Percentiles rank a stretch among this genome's conserved stretches.
These are phyloP conservation scores for Didymosphaeria variabile DNA, from an alignment of 2,329 filamentous ascomycete species.

Conservation along the genomic window DNA sequence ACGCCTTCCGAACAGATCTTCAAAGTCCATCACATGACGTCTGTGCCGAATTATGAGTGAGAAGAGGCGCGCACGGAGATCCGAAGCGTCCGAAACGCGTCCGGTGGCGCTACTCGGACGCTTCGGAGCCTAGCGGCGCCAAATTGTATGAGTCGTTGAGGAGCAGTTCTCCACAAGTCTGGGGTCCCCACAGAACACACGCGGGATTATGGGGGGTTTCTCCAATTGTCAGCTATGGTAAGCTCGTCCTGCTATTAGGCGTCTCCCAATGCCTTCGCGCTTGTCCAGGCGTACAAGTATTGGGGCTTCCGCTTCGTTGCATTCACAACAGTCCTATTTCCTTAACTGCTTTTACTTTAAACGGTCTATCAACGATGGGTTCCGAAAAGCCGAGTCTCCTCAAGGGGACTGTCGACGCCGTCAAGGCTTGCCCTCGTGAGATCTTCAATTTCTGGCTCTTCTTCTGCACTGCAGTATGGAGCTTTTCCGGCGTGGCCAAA, in stretches of 20 bases:
- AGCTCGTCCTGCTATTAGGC: not conserved
- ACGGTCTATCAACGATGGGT: constrained; percentile 2
- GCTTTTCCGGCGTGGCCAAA: constrained; percentile 23
- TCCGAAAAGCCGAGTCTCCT: constrained; percentile 17
- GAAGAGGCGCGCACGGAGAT: not conserved
- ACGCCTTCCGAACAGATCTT: not conserved
- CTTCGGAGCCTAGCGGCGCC: constrained; percentile 8
- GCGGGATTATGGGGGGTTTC: not conserved
- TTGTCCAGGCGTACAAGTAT: constrained; percentile 1
- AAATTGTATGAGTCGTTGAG: not conserved
- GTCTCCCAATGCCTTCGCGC: not conserved
- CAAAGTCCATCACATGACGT: not conserved
- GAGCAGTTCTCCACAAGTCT: constrained; percentile 7
- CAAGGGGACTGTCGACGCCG: constrained; percentile 16
- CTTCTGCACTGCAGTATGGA: constrained; percentile 25
- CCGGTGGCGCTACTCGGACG: constrained; percentile 8
- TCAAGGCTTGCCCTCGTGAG: constrained; percentile 18
- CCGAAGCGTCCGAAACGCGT: not conserved
- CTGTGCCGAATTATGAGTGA: no score
- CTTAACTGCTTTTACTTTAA: not conserved
- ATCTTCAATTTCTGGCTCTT: constrained; percentile 21
- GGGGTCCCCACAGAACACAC: constrained; percentile 14
- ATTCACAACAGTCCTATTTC: not conserved
- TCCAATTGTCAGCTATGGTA: not conserved
- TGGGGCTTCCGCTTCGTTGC: not conserved